phyloP scores from a whole-genome alignment of 352 stramenopile genomes.

The Aphanomyces astaci region DNA sequence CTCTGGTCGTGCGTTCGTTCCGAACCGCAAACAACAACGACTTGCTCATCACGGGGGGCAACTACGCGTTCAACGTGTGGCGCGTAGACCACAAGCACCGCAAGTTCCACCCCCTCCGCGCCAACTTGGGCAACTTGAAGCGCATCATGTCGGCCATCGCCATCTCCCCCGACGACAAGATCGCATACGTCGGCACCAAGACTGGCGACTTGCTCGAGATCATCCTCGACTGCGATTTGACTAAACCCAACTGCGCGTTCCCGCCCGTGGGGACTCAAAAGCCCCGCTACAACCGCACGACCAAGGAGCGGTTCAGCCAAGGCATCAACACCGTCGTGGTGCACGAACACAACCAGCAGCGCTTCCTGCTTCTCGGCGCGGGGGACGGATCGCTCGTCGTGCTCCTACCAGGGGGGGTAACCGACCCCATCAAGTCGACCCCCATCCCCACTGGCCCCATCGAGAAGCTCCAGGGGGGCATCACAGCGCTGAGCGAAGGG shows the following conservation, averaged over 20 bases:
- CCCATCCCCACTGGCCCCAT: conserved; percentile 56
- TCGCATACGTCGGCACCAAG: conserved; percentile 92
- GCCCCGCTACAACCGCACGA: conserved; percentile 83
- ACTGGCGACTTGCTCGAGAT: conserved; percentile 95
- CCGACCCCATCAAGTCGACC: conserved; percentile 50
- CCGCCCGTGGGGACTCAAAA: conserved; percentile 70
- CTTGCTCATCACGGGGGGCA: conserved; percentile 91
- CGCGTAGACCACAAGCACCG: conserved; percentile 79
- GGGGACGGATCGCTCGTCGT: conserved; percentile 89
- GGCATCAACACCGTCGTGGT: conserved; percentile 81
- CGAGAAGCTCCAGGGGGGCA: conserved; percentile 83
- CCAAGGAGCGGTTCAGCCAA: conserved; percentile 89
- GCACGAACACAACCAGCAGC: conserved; percentile 87
- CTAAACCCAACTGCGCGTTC: conserved; percentile 79
- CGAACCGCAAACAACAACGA: conserved; percentile 82
- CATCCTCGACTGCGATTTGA: conserved; percentile 90
- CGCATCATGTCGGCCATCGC: conserved; percentile 90
- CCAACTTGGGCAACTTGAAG: conserved; percentile 90
- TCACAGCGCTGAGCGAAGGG: conserved; percentile 88
- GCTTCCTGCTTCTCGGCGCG: conserved; percentile 82
- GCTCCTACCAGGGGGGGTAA: conserved; percentile 63
- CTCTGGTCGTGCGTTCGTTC: conserved; percentile 82
- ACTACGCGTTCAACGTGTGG: conserved; percentile 90
- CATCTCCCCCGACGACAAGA: conserved; percentile 88
- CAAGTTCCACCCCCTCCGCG: conserved; percentile 91